Evolutionary conservation across 2,329 filamentous ascomycete genomes (phyloP).

Genomic region (Tolypocladium ovalisporum): DNA sequence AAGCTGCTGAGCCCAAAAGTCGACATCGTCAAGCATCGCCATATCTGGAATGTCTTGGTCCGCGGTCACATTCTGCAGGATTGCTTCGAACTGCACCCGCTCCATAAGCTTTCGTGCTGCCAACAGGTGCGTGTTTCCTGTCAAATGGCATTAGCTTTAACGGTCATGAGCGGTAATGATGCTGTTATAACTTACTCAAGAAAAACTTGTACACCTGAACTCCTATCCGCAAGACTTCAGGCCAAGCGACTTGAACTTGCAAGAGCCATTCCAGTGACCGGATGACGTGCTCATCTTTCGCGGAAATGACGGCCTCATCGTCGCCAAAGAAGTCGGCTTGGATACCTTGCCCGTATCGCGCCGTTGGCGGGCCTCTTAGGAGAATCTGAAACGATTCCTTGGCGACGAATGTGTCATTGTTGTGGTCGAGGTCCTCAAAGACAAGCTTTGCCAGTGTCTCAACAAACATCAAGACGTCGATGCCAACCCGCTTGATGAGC

Average conservation of each 20-base stretch:
- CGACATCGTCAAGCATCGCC: slow-evolving; percentile 25
- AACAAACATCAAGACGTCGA: slow-evolving; percentile 66
- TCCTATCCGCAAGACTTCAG: slow-evolving; percentile 56
- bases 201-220: slow-evolving; percentile 73
- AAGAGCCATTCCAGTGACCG: slow-evolving; percentile 78
- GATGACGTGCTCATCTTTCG: slow-evolving; percentile 61
- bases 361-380: slow-evolving; percentile 21
- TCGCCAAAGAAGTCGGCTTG: slow-evolving; percentile 61
- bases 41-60: slow-evolving; percentile 26
- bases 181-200: slow-evolving; percentile 51
- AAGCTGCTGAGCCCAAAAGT: slow-evolving; percentile 27
- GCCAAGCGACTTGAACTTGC: slow-evolving; percentile 61
- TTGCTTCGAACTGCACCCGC: slow-evolving; percentile 36
- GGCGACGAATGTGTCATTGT: slow-evolving; percentile 21
- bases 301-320: slow-evolving; percentile 39
- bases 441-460: slow-evolving; percentile 50
- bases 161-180: too few species aligned
- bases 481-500: slow-evolving; percentile 62
- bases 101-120: slow-evolving; percentile 43
- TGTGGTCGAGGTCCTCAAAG: slow-evolving; percentile 32
- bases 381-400: slow-evolving; percentile 40
- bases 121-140: slow-evolving; percentile 39
- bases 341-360: slow-evolving; percentile 47
- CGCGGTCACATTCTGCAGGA: slow-evolving; percentile 30
- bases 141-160: background rate